Conservation (phyloP, 352 stramenopile species). For the Pythium coloratum region DNA sequence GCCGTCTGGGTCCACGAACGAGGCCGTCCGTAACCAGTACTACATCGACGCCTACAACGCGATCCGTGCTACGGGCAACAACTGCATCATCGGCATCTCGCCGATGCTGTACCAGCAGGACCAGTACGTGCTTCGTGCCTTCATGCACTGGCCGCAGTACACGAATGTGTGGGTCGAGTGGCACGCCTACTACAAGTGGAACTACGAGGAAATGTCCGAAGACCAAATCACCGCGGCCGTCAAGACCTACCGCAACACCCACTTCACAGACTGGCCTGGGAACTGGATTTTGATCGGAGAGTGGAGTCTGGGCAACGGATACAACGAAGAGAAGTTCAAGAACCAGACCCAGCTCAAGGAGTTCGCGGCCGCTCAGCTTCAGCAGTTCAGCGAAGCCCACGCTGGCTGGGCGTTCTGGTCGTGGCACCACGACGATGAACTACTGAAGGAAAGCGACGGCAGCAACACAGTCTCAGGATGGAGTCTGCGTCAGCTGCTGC, state of each 20-base stretch:
- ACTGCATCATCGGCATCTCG: conserved; percentile 22
- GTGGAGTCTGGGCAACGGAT: conserved; percentile 37
- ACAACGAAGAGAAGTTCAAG: conserved; percentile 13
- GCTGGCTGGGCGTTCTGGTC: conserved; percentile 51
- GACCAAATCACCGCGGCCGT: conserved; percentile 12
- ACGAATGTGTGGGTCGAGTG: conserved; percentile 32
- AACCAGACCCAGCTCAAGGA: conserved; percentile 28
- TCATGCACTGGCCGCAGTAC: conserved; percentile 24
- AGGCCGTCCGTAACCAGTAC: conserved; percentile 37
- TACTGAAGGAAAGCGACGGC: neutral
- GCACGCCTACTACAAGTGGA: conserved; percentile 36
- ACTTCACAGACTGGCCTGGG: conserved; percentile 29
- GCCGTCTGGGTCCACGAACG: conserved; percentile 25
- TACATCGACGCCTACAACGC: conserved; percentile 38
- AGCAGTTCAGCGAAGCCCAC: conserved; percentile 21
- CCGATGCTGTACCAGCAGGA: conserved; percentile 11
- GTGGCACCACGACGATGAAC: conserved; percentile 34
- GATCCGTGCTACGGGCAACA: conserved; percentile 35
- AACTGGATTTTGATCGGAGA: conserved; percentile 47
- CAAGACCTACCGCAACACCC: conserved; percentile 4
- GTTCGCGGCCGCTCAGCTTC: conserved; percentile 34
- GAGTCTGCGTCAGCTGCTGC: neutral
- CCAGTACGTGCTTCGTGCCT: conserved; percentile 19
- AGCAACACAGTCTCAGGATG: neutral
- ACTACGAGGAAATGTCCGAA: conserved; percentile 18